Evolutionary conservation across 2,329 filamentous ascomycete species (phyloP).

Genomic region (Trichophyton rubrum): DNA sequence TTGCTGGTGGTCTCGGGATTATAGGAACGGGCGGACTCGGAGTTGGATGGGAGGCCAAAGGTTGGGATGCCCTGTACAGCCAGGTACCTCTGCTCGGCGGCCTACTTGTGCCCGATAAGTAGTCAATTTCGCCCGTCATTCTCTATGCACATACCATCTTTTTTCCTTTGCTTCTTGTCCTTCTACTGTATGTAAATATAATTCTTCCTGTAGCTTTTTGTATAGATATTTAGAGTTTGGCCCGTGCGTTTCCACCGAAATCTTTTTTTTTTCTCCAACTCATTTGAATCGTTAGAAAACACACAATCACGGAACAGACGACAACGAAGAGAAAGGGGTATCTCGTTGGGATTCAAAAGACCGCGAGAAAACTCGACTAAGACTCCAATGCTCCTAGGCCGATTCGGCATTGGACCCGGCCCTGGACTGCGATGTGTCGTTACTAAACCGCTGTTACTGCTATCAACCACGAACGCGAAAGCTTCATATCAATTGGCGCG

Average conservation of each 20-base stretch:
- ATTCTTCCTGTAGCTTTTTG: neutral
- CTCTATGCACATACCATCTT: neutral
- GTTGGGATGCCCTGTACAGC: conserved; percentile 64
- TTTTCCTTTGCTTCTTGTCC: neutral
- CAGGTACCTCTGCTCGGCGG: conserved; percentile 45
- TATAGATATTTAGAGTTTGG: neutral
- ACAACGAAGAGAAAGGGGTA: no score
- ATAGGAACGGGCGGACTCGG: conserved; percentile 59
- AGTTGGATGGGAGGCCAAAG: conserved; percentile 64
- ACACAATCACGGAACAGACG: neutral
- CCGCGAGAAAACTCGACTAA: no score
- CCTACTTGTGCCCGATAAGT: neutral
- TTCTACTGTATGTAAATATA: neutral
- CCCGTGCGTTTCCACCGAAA: neutral
- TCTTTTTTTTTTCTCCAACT: neutral
- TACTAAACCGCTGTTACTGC: neutral
- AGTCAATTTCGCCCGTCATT: neutral
- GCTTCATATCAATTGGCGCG: neutral
- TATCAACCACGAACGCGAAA: neutral
- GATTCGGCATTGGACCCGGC: neutral
- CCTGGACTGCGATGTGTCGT: neutral
- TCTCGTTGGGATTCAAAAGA: neutral
- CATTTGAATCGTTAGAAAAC: no score
- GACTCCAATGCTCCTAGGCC: neutral
- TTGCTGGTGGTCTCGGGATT: conserved; percentile 65